Base-by-base conservation (phyloP, 1,284 basidiomycete species). In the Puccinia novopanici region DNA sequence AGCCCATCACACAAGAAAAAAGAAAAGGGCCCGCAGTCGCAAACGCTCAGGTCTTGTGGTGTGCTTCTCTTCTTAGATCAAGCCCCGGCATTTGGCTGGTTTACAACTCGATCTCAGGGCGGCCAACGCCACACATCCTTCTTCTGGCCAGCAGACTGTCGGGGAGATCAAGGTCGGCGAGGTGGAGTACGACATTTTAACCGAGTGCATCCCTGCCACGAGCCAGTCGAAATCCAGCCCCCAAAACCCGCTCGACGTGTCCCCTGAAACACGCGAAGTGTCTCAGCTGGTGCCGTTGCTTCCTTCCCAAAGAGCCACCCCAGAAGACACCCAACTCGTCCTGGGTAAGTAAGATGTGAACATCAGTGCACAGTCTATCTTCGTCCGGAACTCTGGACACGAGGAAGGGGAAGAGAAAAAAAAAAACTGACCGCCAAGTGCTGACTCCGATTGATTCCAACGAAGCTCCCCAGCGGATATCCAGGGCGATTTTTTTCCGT, bases 401-500 rank as follows among this genome's bases (percentile, higher is more conserved):
- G 52, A 54, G 52, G 19, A 22, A 54, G 52, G 22, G 52, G 22
- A 22, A 45, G 45, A 45, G 45, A 50, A 24, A 30, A 15, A 17
- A 27, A 27, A 34, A 52, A 12, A 72, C 70, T 72, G 4, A 27
- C 30, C 17, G 37, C 30, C 6, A 34, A 61, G 13, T 37, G 27
- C 34, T 22, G n/a, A n/a, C n/a, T n/a, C n/a, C 63, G 10, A 30
- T 37, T 27, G 63, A 30, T 52, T n/a, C 9, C n/a, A 4, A 45
- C 22, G 10, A 30, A 72, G 70, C 50, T 72, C 27, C 45, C 2
- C 45, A 55, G 37, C 52, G 15, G 12, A 55, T 73, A 24, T 40
- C 52, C 19, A 30, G 54, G n/a, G 50, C 52, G 12, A 73, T 73
- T n/a, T 73, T 73, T 73, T 40, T 73, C 19, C 52, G 71, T 9